Evolutionary conservation across 768 basidiomycete species (phyloP).

Genomic region (Russula earlei): DNA sequence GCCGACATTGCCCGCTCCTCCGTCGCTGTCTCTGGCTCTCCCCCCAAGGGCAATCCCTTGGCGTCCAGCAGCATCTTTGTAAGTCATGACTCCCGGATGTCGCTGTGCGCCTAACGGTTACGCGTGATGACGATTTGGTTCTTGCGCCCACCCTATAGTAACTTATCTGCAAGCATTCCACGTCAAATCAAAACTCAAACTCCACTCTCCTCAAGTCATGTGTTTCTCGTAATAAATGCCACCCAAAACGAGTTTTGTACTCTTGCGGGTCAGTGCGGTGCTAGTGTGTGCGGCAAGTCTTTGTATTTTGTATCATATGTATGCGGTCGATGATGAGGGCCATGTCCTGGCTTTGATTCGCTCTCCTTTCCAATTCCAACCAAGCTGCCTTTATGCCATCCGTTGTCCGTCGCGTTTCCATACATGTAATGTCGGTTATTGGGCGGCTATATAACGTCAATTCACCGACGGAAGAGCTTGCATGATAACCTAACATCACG

Average conservation of each 20-base stretch:
- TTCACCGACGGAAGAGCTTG: too few species aligned
- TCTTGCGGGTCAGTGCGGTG: too few species aligned
- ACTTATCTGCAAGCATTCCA: conserved; percentile 4
- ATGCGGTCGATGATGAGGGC: neutral
- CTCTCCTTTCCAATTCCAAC: neutral
- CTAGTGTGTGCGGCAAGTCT: neutral
- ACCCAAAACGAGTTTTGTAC: conserved; percentile 5
- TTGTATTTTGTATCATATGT: conserved; percentile 11
- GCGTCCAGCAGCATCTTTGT: conserved; percentile 3
- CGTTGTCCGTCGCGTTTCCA: neutral
- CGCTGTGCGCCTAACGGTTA: neutral
- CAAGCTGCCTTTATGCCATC: neutral
- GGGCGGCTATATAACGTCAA: neutral
- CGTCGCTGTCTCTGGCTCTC: conserved; percentile 54
- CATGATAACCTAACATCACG: too few species aligned
- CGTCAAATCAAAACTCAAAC: conserved; percentile 1
- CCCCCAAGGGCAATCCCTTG: conserved; percentile 19
- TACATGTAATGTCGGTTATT: neutral
- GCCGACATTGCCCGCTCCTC: conserved; percentile 78
- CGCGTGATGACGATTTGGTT: neutral
- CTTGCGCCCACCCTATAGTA: conserved; percentile 7
- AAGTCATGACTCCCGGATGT: neutral
- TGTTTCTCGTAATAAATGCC: neutral
- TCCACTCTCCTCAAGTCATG: neutral
- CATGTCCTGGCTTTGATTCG: neutral